phyloP scores from a whole-genome alignment of 345 rosid genomes.

The Hypericum androsaemum region DNA sequence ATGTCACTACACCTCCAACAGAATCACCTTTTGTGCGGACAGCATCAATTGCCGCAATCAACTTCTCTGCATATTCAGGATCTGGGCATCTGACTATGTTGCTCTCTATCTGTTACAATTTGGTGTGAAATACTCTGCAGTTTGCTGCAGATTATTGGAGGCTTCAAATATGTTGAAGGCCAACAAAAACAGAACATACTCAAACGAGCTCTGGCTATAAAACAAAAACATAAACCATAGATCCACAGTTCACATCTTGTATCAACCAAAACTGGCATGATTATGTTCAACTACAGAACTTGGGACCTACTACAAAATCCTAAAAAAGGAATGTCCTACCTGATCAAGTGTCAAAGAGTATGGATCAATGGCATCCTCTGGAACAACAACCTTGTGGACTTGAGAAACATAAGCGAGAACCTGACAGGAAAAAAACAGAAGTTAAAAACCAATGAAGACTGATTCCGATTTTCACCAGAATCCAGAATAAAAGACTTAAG shows the following conservation, averaged over 20 bases:
- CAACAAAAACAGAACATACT: too few species aligned
- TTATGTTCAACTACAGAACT: too few species aligned
- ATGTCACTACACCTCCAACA: conserved; percentile 90
- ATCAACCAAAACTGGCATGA: too few species aligned
- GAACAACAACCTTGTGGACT: conserved; percentile 75
- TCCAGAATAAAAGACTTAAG: too few species aligned
- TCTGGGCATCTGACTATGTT: conserved; percentile 93
- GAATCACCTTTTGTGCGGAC: conserved; percentile 82
- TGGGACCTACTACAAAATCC: too few species aligned
- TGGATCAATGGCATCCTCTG: conserved; percentile 59
- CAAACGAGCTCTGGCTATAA: too few species aligned
- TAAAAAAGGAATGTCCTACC: conserved; percentile 26
- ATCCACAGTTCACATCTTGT: too few species aligned
- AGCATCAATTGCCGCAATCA: conserved; percentile 89
- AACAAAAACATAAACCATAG: too few species aligned
- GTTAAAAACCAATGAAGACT: neutral
- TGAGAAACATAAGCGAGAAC: conserved; percentile 91
- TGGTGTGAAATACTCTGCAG: neutral
- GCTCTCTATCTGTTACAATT: conserved; percentile 62
- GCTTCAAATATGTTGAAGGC: too few species aligned
- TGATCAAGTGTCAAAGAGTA: conserved; percentile 61
- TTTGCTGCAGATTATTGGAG: too few species aligned
- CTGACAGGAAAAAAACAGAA: conserved; percentile 25
- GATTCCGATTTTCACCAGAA: too few species aligned
- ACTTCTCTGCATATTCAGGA: conserved; percentile 92